Conservation (phyloP, 495 filamentous ascomycete species). For the Penicillium atrosanguineum region DNA sequence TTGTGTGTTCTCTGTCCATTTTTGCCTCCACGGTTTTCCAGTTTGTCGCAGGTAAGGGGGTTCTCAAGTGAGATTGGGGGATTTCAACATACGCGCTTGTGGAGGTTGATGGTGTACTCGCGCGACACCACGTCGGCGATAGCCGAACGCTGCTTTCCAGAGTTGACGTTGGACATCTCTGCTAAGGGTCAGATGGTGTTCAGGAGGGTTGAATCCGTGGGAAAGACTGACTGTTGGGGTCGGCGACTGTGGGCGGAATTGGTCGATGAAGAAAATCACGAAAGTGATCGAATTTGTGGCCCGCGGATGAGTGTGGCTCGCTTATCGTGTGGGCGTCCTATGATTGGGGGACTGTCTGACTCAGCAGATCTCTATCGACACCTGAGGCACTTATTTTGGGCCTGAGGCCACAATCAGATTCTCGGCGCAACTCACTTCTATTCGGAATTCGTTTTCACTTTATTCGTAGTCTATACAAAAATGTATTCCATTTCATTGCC, state of each 20-base stretch:
- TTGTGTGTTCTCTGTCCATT: conserved; percentile 33
- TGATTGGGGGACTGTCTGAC: conserved; percentile 12
- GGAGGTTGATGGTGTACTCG: conserved; percentile 99
- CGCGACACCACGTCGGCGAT: conserved; percentile 97
- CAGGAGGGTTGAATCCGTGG: not conserved
- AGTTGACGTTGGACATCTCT: conserved; percentile 69
- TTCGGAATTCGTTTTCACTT: not conserved
- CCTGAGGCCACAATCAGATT: conserved; percentile 10
- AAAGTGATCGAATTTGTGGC: conserved; percentile 24
- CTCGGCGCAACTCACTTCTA: not conserved
- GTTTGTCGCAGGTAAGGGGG: conserved; percentile 22
- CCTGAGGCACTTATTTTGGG: not conserved
- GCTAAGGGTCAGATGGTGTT: conserved; percentile 19
- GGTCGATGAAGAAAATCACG: conserved; percentile 38
- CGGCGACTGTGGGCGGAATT: conserved; percentile 45
- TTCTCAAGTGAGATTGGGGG: conserved; percentile 1
- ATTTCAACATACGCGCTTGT: conserved; percentile 90
- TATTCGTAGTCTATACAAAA: not conserved
- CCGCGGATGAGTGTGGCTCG: conserved; percentile 46
- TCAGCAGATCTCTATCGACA: not conserved
- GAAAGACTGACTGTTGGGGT: conserved; percentile 40
- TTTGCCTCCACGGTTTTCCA: conserved; percentile 25
- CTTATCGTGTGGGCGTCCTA: conserved; percentile 26
- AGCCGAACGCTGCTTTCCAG: conserved; percentile 85
- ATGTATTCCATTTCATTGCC: not conserved